phyloP scores from a whole-genome alignment of 345 rosid genomes.

The Streptanthus diversifolius region DNA sequence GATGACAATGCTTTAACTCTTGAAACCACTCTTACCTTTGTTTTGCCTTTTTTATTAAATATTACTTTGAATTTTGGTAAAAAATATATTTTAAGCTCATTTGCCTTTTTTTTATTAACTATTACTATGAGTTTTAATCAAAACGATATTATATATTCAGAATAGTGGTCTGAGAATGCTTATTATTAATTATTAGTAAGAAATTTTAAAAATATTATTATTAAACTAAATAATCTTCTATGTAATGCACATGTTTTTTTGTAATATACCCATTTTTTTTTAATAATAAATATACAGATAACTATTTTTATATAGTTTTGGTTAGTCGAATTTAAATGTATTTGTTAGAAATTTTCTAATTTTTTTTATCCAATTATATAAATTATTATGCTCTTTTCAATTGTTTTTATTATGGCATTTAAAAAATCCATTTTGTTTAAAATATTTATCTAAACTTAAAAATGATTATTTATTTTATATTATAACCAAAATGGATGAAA shows the following conservation, averaged over 20 bases:
- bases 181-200: neutral
- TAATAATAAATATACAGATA: neutral
- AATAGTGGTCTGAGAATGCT: neutral
- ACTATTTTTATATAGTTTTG: neutral
- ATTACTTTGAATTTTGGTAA: neutral
- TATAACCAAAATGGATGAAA: no score
- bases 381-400: no score
- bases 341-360: no score
- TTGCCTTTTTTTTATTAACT: neutral
- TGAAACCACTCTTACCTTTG: neutral
- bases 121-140: no score
- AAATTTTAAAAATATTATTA: neutral
- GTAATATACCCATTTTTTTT: neutral
- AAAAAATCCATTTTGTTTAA: neutral
- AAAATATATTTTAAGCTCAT: no score
- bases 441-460: no score
- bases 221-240: neutral
- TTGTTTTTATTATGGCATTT: neutral
- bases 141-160: neutral
- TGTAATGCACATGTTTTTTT: neutral
- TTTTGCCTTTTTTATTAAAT: neutral
- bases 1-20: neutral
- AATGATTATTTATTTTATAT: no score
- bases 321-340: neutral
- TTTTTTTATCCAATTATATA: no score